Base-by-base conservation (phyloP, 1,139 yeast species). In the Candida sanyaensis region DNA sequence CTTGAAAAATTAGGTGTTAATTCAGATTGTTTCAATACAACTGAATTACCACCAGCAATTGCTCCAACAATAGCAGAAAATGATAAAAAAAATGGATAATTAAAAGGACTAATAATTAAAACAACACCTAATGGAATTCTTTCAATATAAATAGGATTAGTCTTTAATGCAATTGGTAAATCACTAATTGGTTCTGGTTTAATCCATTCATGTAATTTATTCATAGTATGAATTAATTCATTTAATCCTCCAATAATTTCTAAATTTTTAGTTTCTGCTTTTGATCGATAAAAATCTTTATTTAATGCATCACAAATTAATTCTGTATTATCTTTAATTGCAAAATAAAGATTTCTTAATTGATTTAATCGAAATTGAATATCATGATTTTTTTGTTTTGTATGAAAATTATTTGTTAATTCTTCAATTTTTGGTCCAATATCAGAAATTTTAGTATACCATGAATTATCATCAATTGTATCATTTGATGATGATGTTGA, bases 21-120 rank as follows among this genome's bases (percentile, higher is more conserved):
- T 65, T 93, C 98, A 33, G 88, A 80, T 31, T 90, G 96, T 64
- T 92, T 92, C 60, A 88, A 71, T 24, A 88, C 83, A 27, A 88
- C 95, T 6, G 85, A 77, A 64, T 92, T 92, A 23, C 98, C 98
- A 21, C 87, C 91, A 2, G 96, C 91, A 57, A 93, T 71, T 1
- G 97, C 97, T 29, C 90, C 90, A 36, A 84, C 76, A 17, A 92
- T 61, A 0, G 97, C 91, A 12, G 81, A 73, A 26, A 91, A 55
- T 0, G 89, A 62, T 54, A 92, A 71, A 38, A 80, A 55, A 46
- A 88, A 65, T 0, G 99, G 99, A 64, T 86, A 93, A 68, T 92
- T 92, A 79, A 88, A 92, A 0, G 98, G 97, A 1, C 91, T 71
- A 47, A 91, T 82, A 47, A 92, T 73, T 54, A 91, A 75, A 2